phyloP scores from a whole-genome alignment of 139 green algal genomes.

The Chlamydomonas sp. region DNA sequence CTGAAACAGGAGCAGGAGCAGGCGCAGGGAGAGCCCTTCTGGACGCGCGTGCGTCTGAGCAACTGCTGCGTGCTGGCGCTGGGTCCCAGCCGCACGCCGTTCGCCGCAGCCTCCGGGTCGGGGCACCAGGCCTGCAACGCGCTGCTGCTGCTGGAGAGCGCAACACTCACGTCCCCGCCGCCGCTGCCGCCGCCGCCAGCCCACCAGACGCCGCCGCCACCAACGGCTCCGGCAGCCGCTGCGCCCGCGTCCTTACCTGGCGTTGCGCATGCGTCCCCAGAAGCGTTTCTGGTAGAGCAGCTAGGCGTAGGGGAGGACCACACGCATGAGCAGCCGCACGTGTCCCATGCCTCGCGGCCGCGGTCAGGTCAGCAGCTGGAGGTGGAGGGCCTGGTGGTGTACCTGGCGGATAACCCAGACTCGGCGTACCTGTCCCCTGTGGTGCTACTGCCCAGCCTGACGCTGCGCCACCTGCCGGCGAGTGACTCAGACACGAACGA shows the following conservation, averaged over 20 bases:
- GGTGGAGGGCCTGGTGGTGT: background rate
- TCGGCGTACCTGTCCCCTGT: constrained; percentile 34
- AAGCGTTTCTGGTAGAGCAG: too few species aligned
- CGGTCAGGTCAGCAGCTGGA: background rate
- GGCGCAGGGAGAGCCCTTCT: background rate
- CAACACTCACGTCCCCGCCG: background rate
- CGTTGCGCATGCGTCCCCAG: too few species aligned
- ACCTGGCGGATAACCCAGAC: constrained; percentile 30
- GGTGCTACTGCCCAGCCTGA: constrained; percentile 12
- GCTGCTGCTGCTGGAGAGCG: constrained; percentile 5
- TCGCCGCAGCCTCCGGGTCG: constrained; percentile 8
- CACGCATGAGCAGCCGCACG: background rate
- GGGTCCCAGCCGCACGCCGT: constrained; percentile 21
- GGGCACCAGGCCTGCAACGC: constrained; percentile 22
- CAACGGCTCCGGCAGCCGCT: background rate
- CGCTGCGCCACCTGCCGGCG: too few species aligned
- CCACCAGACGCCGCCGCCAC: background rate
- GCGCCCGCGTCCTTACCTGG: too few species aligned
- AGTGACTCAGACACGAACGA: too few species aligned
- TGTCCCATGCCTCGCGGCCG: background rate
- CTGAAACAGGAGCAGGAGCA: background rate
- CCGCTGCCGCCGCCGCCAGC: too few species aligned
- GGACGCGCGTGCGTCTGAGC: background rate
- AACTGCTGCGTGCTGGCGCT: constrained; percentile 5
- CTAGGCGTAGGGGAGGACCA: background rate